phyloP scores from a whole-genome alignment of 495 filamentous ascomycete species.

The Hamigera avellanea region DNA sequence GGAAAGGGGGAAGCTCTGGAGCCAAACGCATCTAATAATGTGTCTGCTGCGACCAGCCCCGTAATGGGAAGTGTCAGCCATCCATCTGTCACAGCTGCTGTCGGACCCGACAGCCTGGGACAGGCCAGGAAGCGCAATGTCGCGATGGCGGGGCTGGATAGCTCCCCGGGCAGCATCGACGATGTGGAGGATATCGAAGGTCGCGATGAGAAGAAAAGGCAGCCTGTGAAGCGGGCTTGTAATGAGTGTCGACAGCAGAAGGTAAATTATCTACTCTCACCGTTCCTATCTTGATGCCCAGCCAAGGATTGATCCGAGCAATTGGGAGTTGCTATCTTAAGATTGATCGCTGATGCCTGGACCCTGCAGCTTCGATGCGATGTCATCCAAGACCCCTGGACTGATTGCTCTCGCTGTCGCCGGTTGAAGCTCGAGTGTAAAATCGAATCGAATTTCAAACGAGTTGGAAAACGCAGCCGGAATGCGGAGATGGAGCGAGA shows the following conservation, averaged over 20 bases:
- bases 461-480: slow-evolving; percentile 78
- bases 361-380: slow-evolving; percentile 67
- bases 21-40: slow-evolving; percentile 17
- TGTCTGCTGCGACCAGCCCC: slow-evolving; percentile 26
- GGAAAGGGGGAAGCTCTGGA: slow-evolving; percentile 19
- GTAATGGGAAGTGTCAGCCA: slow-evolving; percentile 33
- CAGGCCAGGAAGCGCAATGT: slow-evolving; percentile 35
- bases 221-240: slow-evolving; percentile 78
- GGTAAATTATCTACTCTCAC: slow-evolving; percentile 32
- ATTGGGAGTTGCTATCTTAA: background rate
- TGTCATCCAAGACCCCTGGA: slow-evolving; percentile 77
- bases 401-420: slow-evolving; percentile 69
- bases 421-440: slow-evolving; percentile 80
- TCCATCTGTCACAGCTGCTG: slow-evolving; percentile 20
- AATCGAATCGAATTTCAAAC: slow-evolving; percentile 90
- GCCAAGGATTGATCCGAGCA: slow-evolving; percentile 8
- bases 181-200: slow-evolving; percentile 48
- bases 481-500: slow-evolving; percentile 83
- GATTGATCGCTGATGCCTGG: slow-evolving; percentile 1
- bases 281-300: too few species aligned
- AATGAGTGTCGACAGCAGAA: slow-evolving; percentile 96
- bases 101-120: slow-evolving; percentile 19
- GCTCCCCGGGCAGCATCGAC: slow-evolving; percentile 60
- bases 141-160: slow-evolving; percentile 42
- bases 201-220: slow-evolving; percentile 50